Evolutionary conservation across 2,329 filamentous ascomycete genomes (phyloP), one percentile per base, ranked within the genome.

Genomic region (Setomelanomma holmii): DNA sequence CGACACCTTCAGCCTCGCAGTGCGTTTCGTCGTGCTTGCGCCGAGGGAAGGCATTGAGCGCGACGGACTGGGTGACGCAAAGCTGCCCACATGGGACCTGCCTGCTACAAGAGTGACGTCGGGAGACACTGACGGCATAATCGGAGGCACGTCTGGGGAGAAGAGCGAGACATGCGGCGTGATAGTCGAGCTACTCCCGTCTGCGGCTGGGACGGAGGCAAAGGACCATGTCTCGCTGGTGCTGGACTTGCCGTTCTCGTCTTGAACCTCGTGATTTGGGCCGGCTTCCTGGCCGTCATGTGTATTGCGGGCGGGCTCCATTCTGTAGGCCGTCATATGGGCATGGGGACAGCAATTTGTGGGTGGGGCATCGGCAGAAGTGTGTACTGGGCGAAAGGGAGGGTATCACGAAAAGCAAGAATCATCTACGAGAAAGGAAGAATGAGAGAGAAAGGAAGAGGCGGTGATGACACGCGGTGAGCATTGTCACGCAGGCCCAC

Each of bases 11-110:
- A 65, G 58, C 43, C 71, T 55, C 14, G 66, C 55, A 2, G 66
- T 63, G 36, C 70, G 68, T 53, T 68, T 68, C 63, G 67, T 62
- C 53, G 50, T 58, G 33, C 60, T 43, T 41, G 51, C 47, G 16
- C 64, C 63, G 42, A 71, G 66, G 23, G 63, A 59, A 16, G 66
- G 58, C 57, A 71, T 64, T 14, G 68, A 67, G 53, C 68, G 67
- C 44, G 67, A 66, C 19, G 66, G 58, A 56, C 58, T 67, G 34
- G 64, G 60, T 16, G 60, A 33, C 17, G 59, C 53, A 19, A 51
- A 51, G 34, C 45, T 52, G 44, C 41, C 45, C 44, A 43, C 51
- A 58, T 63, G 57, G 19, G 47, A 23, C 11, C 55, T 42, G 27
- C 56, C 34, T 20, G 49, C 27, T 19, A 50, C 54, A 8, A 42